Evolutionary conservation across 495 filamentous ascomycete genomes (phyloP), one percentile per base, ranked within the genome.

Genomic region (Penicillium mononematosum): DNA sequence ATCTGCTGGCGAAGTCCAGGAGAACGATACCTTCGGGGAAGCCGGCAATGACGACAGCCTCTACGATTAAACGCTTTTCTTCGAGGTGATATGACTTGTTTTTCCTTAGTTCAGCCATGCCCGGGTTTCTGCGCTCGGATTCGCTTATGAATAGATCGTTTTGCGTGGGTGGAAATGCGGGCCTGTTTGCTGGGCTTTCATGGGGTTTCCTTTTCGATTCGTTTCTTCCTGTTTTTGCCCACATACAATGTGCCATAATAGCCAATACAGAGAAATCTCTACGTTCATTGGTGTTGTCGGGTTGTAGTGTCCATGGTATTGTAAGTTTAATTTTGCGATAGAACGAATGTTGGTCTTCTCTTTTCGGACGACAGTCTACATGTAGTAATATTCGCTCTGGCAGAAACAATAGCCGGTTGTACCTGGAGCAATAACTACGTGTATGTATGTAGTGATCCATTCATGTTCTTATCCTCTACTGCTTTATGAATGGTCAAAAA

Each of bases 21-120:
- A 78, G 64, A 79, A 76, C 59, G 83, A 83, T 76, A 80, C 84
- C 32, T 94, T 94, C 67, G 90, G 90, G 39, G 84, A 91, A 64
- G 89, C 86, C 59, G 90, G 89, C 61, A 88, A 93, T 70, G 90
- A 95, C 68, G 91, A 94, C 66, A 90, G 87, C 77, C 88, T 95
- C 68, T 95, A 95, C 56, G 81, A 84, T 61, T 83, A 78, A 77
- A 73, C 61, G 65, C 67, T 58, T 65, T 58, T 58, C 20, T 46
- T 11, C 20, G 44, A 29, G 36, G 47, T 53, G 53, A 43, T 53
- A 50, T 61, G 46, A 49, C 55, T 59, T 58, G 5, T 45, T 61
- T 64, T 49, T 50, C 58, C 54, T 52, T 46, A 29, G 62, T 55
- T 64, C 39, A 7, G 58, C 44, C 56, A 49, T 49, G 39, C 45